These are phyloP conservation scores for Neofusicoccum umdonicola DNA, from an alignment of 2,329 filamentous ascomycete genomes.

Conservation along the genomic window DNA sequence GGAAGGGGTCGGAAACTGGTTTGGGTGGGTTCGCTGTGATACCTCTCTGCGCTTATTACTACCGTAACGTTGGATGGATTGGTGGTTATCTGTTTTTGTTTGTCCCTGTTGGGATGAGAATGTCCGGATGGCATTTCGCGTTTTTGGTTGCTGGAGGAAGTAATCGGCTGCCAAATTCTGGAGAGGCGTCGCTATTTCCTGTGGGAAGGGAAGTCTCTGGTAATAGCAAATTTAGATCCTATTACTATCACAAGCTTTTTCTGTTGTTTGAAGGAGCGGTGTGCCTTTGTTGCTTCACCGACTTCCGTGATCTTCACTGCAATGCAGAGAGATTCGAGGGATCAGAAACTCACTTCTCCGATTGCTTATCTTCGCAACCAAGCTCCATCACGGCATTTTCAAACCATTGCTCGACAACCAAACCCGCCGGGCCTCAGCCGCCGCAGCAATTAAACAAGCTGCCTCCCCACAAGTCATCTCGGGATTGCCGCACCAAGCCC, in stretches of 20 bases:
- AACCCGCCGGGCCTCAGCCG: no score
- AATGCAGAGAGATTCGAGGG: no score
- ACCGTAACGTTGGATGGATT: neutral
- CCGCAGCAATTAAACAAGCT: no score
- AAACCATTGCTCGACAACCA: no score
- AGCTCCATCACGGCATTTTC: no score
- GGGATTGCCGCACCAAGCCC: no score
- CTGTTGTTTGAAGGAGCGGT: neutral
- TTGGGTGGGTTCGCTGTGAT: neutral
- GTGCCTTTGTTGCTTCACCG: no score
- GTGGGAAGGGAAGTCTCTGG: no score
- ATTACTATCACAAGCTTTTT: neutral
- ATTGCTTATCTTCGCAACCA: no score
- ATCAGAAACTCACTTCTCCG: no score
- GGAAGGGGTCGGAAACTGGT: neutral
- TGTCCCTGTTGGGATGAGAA: neutral
- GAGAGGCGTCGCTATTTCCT: neutral
- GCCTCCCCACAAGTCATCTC: no score
- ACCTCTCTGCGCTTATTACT: conserved; percentile 8
- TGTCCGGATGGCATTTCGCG: neutral
- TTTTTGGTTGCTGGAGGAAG: neutral
- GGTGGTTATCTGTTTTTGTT: neutral
- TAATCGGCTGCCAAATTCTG: neutral
- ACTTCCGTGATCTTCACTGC: no score
- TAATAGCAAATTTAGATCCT: neutral